phyloP scores from a whole-genome alignment of 1,284 basidiomycete species.

The Austroboletus novae-zelandiae region DNA sequence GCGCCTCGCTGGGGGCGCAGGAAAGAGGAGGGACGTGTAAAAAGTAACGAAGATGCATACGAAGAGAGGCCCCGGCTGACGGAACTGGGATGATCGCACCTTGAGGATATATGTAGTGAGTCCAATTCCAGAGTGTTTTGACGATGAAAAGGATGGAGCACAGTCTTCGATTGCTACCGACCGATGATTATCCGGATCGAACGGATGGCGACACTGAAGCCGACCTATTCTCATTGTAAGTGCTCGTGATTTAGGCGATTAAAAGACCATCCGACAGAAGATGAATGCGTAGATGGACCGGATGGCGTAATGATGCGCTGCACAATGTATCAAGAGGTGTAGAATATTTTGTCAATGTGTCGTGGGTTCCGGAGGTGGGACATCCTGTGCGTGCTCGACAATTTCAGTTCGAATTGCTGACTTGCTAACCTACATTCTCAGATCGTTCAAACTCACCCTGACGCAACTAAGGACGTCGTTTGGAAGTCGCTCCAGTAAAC shows the following conservation, averaged over 20 bases:
- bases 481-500: background rate
- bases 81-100: background rate
- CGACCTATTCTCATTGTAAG: no score
- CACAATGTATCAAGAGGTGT: background rate
- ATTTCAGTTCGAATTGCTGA: background rate
- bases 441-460: background rate
- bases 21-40: background rate
- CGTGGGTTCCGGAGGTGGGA: background rate
- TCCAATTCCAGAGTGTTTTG: background rate
- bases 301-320: background rate
- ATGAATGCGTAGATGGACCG: background rate
- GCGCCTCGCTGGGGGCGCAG: background rate
- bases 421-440: background rate
- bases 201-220: no score
- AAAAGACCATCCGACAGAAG: no score
- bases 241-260: no score
- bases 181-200: background rate
- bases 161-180: background rate
- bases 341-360: constrained; percentile 4
- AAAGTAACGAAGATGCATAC: background rate
- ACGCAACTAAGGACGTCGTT: background rate
- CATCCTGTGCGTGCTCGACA: background rate
- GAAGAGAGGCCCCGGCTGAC: background rate
- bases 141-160: background rate
- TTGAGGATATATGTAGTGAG: background rate